Evolutionary conservation across 805 yeast genomes (phyloP).

Genomic region (Spathaspora sp.): DNA sequence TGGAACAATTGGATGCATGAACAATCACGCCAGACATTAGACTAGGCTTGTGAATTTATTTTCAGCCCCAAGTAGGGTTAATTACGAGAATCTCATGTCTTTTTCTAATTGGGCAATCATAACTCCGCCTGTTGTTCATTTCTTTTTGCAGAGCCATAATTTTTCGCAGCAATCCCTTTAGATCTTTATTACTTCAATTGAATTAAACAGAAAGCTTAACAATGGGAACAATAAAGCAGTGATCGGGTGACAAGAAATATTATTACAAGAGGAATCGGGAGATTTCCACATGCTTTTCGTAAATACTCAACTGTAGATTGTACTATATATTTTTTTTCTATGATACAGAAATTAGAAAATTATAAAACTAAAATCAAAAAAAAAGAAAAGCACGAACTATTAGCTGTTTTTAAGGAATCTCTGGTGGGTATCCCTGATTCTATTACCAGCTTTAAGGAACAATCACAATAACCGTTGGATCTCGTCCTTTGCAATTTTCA

Average conservation of each 20-base stretch:
- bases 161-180: not conserved
- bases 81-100: not conserved
- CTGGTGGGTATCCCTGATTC: not conserved
- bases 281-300: no score
- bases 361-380: no score
- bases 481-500: conserved; percentile 29
- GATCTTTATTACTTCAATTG: not conserved
- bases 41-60: not conserved
- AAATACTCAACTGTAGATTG: no score
- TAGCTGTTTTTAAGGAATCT: not conserved
- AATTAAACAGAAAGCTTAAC: no score
- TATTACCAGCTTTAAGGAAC: no score
- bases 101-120: not conserved
- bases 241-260: no score
- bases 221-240: no score
- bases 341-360: no score
- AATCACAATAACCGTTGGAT: conserved; percentile 13
- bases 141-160: not conserved
- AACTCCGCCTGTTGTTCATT: not conserved
- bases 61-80: no score
- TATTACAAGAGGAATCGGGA: no score
- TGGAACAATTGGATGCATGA: not conserved
- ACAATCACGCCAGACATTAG: not conserved
- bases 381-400: not conserved
- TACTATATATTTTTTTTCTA: no score